A percentile compares a stretch with the other conserved stretches of the same genome.
Conservation (phyloP, 2,329 filamentous ascomycete genomes). For the Didymosphaeria variabile region DNA sequence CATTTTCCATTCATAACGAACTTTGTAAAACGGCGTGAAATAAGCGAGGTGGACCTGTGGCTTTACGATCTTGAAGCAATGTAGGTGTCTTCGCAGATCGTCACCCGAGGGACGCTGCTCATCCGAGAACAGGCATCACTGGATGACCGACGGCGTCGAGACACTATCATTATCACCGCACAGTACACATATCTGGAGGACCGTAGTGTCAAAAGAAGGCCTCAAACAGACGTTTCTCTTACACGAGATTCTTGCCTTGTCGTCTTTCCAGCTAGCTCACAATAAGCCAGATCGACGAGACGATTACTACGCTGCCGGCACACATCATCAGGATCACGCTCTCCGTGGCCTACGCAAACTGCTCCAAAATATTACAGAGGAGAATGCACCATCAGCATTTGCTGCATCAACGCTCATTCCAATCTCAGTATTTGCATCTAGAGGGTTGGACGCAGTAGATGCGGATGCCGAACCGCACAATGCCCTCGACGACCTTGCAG, state of each 20-base stretch:
- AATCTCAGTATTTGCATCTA: constrained; percentile 43
- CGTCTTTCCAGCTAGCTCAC: constrained; percentile 51
- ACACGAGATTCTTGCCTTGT: constrained; percentile 53
- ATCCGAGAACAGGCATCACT: constrained; percentile 42
- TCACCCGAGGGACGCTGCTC: constrained; percentile 1
- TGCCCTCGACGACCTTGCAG: constrained; percentile 43
- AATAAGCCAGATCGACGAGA: constrained; percentile 34
- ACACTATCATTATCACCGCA: constrained; percentile 37
- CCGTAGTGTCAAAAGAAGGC: constrained; percentile 47
- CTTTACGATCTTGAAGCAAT: constrained; percentile 46
- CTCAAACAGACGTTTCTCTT: constrained; percentile 49
- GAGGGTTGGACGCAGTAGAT: constrained; percentile 33
- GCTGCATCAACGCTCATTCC: constrained; percentile 43
- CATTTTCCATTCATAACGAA: constrained; percentile 43
- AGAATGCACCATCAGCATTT: constrained; percentile 44
- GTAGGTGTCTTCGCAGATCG: constrained; percentile 28
- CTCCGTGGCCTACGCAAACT: constrained; percentile 41
- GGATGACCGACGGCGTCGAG: constrained; percentile 39
- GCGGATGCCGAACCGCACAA: constrained; percentile 15
- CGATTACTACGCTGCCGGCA: constrained; percentile 44
- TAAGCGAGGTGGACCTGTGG: constrained; percentile 38
- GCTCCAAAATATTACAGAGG: constrained; percentile 38
- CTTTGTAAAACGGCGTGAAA: constrained; percentile 36
- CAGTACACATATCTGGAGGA: constrained; percentile 43
- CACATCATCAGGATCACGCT: constrained; percentile 50